Evolutionary conservation across 345 rosid genomes (phyloP).

Genomic region (Dimocarpus longan): DNA sequence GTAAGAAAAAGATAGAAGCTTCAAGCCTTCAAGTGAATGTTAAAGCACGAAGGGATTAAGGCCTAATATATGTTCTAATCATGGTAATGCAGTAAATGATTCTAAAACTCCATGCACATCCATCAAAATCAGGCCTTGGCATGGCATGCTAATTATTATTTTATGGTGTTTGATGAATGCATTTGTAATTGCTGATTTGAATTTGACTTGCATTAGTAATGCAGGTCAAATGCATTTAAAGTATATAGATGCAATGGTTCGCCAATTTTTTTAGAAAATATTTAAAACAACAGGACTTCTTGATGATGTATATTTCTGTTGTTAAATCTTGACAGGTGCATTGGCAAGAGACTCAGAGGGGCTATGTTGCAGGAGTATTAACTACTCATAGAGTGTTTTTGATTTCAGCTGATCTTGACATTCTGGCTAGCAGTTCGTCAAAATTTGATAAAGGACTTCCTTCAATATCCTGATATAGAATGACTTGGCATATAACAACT

Average conservation of each 20-base stretch:
- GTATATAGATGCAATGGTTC: background rate
- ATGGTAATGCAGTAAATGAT: background rate
- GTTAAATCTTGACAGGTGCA: slow-evolving; percentile 59
- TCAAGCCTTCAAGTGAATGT: background rate
- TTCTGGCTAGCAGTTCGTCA: slow-evolving; percentile 78
- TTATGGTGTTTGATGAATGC: background rate
- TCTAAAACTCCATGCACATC: background rate
- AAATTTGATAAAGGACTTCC: slow-evolving; percentile 94
- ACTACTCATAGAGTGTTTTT: slow-evolving; percentile 95
- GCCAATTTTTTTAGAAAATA: background rate
- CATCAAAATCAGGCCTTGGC: background rate
- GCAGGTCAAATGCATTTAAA: background rate
- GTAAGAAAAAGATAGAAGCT: background rate
- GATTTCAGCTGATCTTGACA: slow-evolving; percentile 83
- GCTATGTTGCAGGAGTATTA: slow-evolving; percentile 90
- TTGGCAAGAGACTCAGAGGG: slow-evolving; percentile 94
- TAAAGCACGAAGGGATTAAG: background rate
- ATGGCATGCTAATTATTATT: background rate
- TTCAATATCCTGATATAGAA: slow-evolving; percentile 72
- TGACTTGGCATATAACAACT: slow-evolving; percentile 16
- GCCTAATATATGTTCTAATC: background rate
- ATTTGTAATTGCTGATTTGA: background rate
- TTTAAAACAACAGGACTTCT: background rate
- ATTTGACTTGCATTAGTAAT: background rate
- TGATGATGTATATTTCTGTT: background rate